These are phyloP conservation scores for Chlorociboria aeruginascens DNA, from an alignment of 495 filamentous ascomycete species.

Conservation along the genomic window DNA sequence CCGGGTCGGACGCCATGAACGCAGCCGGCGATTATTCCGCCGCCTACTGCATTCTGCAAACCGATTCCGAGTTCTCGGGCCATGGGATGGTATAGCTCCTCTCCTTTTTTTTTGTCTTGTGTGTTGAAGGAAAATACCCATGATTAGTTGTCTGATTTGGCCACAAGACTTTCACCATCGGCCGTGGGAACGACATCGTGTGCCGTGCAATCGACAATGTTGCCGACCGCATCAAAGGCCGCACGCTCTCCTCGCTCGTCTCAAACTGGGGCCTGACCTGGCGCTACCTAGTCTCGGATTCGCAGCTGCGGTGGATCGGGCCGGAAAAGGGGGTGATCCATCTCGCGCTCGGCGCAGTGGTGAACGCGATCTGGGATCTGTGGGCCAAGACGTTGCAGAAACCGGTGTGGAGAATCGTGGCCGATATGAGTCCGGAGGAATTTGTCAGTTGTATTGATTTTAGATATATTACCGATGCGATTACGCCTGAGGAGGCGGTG, in stretches of 20 bases:
- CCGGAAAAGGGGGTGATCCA: slow-evolving; percentile 95
- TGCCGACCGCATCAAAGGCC: slow-evolving; percentile 56
- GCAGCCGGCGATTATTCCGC: slow-evolving; percentile 86
- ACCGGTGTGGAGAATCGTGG: slow-evolving; percentile 83
- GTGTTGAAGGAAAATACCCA: too few species aligned
- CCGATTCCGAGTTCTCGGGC: slow-evolving; percentile 57
- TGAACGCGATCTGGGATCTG: slow-evolving; percentile 92
- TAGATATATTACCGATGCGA: slow-evolving; percentile 85
- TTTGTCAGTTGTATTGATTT: slow-evolving; percentile 85
- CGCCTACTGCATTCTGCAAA: slow-evolving; percentile 85
- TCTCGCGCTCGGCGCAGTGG: slow-evolving; percentile 77
- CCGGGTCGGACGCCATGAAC: slow-evolving; percentile 96
- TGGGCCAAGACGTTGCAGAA: slow-evolving; percentile 81
- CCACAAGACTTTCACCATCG: slow-evolving; percentile 82
- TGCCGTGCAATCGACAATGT: slow-evolving; percentile 72
- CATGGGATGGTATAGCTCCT: slow-evolving; percentile 67
- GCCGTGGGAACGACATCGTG: slow-evolving; percentile 90
- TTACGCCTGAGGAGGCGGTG: slow-evolving; percentile 76
- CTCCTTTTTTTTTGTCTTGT: not conserved
- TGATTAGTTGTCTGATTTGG: not conserved
- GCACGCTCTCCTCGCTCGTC: slow-evolving; percentile 63
- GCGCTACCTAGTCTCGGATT: slow-evolving; percentile 83
- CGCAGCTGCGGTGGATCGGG: slow-evolving; percentile 87
- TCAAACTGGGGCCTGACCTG: slow-evolving; percentile 80
- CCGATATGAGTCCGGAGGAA: slow-evolving; percentile 80